Base-by-base conservation (phyloP, 225 moss, liverwort and hornwort genomes). In the Sphagnum contortum region DNA sequence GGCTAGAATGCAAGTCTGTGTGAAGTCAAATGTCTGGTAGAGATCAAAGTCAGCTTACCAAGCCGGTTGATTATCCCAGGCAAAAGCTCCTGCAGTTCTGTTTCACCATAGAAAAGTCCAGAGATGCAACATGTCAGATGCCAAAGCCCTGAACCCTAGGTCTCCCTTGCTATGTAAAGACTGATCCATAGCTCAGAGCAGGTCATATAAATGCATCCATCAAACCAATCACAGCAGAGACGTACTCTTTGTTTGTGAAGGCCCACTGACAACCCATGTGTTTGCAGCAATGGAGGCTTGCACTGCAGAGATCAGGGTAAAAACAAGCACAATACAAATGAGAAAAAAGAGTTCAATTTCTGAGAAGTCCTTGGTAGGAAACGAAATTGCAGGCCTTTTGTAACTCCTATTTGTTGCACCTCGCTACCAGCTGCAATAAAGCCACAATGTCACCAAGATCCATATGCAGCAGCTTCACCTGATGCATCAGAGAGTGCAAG, bases 221-320 rank as follows among this genome's bases (percentile, higher is more conserved):
- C 29, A 29, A 29, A 29, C 29, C 29, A 29, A 29, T 29, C 29
- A 29, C 29, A 29, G 29, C 29, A 29, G 29, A 29, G 29, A 29
- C 29, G 29, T 29, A 29, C 78, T 86, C 82, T 82, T 86, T 50
- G 82, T 86, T 69, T 86, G 86, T 50, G 86, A 86, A 66, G 79
- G 77, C n/a, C 86, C 86, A 59, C 82, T 86, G 61, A 86, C 86
- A 64, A 86, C 86, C 82, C 86, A 86, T 8, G 82, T 86, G 66
- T 86, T 86, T 44, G 86, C 79, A 55, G 80, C 86, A 52, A 82
- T 86, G 4, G 86, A 86, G 14, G 86, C 82, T 86, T 86, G 86
- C 71, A 86, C 80, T 86, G 82, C 74, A 65, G 14, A 45, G 12
- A 12, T 47, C 4, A 56, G 6, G 49, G 48, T 7, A 49, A 11